Conservation (phyloP, 371 early-diverging fungal species). For the Mucor saturninus region DNA sequence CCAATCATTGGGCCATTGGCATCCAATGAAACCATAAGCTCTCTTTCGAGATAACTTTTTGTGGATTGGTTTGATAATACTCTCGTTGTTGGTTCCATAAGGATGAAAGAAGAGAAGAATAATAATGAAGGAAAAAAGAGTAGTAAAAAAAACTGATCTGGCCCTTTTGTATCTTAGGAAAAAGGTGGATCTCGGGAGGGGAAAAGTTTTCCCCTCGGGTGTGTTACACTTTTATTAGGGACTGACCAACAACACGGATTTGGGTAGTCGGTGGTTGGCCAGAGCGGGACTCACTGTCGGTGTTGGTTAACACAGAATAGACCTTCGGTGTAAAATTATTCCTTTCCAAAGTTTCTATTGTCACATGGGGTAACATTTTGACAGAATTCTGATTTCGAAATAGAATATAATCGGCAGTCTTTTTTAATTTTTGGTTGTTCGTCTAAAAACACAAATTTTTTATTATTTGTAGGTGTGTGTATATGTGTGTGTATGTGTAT, state of each 20-base stretch:
- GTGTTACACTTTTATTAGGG: no score
- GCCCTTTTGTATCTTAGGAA: neutral
- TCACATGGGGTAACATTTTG: neutral
- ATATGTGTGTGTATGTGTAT: constrained; percentile 3
- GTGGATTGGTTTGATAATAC: constrained; percentile 22
- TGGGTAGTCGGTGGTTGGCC: no score
- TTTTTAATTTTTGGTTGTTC: constrained; percentile 2
- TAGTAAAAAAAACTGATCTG: neutral
- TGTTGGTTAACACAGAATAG: neutral
- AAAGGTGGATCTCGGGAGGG: neutral
- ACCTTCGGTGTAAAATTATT: neutral
- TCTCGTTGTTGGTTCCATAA: constrained; percentile 25
- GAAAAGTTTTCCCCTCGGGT: neutral
- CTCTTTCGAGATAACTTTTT: constrained; percentile 29
- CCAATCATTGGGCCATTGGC: constrained; percentile 28
- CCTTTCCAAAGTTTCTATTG: neutral
- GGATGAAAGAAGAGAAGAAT: no score
- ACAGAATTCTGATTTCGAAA: neutral
- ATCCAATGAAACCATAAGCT: constrained; percentile 25
- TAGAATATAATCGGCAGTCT: neutral
- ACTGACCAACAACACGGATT: no score
- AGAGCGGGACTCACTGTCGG: no score
- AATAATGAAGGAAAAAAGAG: constrained; percentile 2
- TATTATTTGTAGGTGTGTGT: neutral
- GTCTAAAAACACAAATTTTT: constrained; percentile 12